Evolutionary conservation across 2,329 filamentous ascomycete species (phyloP).

Genomic region (Fusarium protoensiforme): DNA sequence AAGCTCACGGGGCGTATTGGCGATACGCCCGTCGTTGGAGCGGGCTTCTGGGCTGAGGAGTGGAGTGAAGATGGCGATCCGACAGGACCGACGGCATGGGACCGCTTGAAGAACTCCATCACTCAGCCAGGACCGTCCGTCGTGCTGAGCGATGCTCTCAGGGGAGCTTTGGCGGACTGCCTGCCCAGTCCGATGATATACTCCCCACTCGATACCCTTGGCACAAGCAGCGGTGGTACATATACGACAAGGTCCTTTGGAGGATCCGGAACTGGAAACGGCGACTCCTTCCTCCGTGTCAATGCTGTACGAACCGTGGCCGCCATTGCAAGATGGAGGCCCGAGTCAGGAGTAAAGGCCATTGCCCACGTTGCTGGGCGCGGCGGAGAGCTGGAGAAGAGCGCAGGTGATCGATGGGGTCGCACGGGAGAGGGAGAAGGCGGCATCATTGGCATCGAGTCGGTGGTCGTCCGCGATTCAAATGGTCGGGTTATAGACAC

Average conservation of each 20-base stretch:
- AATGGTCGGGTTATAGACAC: slow-evolving; percentile 55
- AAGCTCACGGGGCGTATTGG: slow-evolving; percentile 87
- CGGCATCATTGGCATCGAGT: slow-evolving; percentile 85
- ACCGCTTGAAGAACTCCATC: slow-evolving; percentile 20
- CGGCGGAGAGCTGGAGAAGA: slow-evolving; percentile 77
- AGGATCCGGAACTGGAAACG: slow-evolving; percentile 86
- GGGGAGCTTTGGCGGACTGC: slow-evolving; percentile 67
- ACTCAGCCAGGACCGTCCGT: slow-evolving; percentile 18
- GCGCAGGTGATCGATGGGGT: slow-evolving; percentile 79
- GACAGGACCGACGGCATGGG: slow-evolving; percentile 32
- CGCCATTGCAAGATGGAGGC: slow-evolving; percentile 75
- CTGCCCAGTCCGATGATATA: slow-evolving; percentile 62
- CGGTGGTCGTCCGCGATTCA: slow-evolving; percentile 58
- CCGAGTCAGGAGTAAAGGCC: slow-evolving; percentile 64
- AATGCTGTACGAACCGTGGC: slow-evolving; percentile 78
- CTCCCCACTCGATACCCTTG: slow-evolving; percentile 40
- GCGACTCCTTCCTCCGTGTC: slow-evolving; percentile 84
- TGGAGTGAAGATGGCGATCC: slow-evolving; percentile 68
- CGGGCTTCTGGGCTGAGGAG: slow-evolving; percentile 91
- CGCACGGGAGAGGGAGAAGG: slow-evolving; percentile 83
- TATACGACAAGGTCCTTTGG: slow-evolving; percentile 58
- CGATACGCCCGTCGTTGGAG: slow-evolving; percentile 85
- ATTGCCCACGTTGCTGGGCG: slow-evolving; percentile 75
- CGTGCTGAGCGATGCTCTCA: slow-evolving; percentile 52
- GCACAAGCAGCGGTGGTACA: neutral